phyloP scores from a whole-genome alignment of 1,284 basidiomycete species.

The Austroboletus rostrupii region DNA sequence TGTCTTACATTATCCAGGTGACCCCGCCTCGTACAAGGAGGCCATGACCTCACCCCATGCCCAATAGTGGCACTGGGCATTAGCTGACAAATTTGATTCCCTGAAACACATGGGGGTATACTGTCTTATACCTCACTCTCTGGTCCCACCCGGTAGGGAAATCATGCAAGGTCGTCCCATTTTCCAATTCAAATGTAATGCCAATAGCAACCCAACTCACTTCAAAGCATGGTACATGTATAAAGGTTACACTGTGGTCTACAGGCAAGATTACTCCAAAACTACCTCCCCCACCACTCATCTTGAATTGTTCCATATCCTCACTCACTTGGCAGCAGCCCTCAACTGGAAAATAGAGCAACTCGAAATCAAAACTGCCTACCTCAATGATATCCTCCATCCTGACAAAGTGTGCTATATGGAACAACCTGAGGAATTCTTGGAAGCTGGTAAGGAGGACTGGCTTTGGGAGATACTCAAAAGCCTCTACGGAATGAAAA shows the following conservation, averaged over 20 bases:
- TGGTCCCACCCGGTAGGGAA: no score
- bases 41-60: no score
- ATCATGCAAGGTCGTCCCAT: neutral
- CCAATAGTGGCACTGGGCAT: no score
- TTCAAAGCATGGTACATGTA: conserved; percentile 4
- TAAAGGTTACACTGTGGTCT: neutral
- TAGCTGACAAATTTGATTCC: no score
- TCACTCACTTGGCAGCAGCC: neutral
- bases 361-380: neutral
- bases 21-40: no score
- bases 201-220: neutral
- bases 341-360: neutral
- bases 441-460: neutral
- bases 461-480: neutral
- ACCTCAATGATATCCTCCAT: neutral
- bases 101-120: no score
- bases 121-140: no score
- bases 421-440: neutral
- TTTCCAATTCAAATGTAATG: conserved; percentile 2
- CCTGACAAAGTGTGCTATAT: neutral
- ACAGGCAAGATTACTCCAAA: conserved; percentile 1
- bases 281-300: neutral
- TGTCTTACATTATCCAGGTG: no score
- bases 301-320: conserved; percentile 2
- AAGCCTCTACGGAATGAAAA: neutral